Evolutionary conservation across 78 protist species (phyloP).

Genomic region (Mastigamoeba balamuthi): DNA sequence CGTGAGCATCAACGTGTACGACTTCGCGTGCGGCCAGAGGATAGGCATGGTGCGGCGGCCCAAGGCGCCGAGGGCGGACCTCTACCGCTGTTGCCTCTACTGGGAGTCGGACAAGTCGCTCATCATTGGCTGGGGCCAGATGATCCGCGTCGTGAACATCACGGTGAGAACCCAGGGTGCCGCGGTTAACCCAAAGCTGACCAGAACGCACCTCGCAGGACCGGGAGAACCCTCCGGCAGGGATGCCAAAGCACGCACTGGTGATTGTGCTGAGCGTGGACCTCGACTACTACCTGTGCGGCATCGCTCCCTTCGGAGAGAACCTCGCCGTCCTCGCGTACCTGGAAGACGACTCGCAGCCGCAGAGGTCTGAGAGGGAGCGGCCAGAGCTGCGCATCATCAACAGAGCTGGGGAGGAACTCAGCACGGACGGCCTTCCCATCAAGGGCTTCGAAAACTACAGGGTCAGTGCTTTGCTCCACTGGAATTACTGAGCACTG

Average conservation of each 20-base stretch:
- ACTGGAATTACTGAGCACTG: no score
- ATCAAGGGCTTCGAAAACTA: slow-evolving; percentile 56
- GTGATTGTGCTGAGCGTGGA: no score
- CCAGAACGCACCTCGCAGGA: not conserved
- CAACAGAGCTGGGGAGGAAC: slow-evolving; percentile 20
- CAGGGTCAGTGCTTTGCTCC: no score
- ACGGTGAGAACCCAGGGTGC: not conserved
- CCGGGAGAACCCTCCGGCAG: not conserved
- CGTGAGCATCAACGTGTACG: slow-evolving; percentile 74
- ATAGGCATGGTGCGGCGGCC: slow-evolving; percentile 61
- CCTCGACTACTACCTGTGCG: slow-evolving; percentile 58
- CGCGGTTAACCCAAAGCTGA: not conserved
- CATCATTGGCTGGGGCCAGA: slow-evolving; percentile 85
- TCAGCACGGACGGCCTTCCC: slow-evolving; percentile 48
- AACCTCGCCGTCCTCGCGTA: slow-evolving; percentile 56
- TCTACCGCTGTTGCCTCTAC: slow-evolving; percentile 51
- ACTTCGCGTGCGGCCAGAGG: slow-evolving; percentile 28
- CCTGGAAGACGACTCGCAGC: slow-evolving; percentile 4
- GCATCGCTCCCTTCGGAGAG: slow-evolving; percentile 71
- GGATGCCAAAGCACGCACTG: no score
- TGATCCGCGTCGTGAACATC: slow-evolving; percentile 21
- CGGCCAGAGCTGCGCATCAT: slow-evolving; percentile 29
- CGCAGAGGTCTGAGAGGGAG: no score
- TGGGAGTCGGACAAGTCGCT: slow-evolving; percentile 64
- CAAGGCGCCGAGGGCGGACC: slow-evolving; percentile 39